phyloP scores from a whole-genome alignment of 768 basidiomycete genomes.

The Sarcodon sp. region DNA sequence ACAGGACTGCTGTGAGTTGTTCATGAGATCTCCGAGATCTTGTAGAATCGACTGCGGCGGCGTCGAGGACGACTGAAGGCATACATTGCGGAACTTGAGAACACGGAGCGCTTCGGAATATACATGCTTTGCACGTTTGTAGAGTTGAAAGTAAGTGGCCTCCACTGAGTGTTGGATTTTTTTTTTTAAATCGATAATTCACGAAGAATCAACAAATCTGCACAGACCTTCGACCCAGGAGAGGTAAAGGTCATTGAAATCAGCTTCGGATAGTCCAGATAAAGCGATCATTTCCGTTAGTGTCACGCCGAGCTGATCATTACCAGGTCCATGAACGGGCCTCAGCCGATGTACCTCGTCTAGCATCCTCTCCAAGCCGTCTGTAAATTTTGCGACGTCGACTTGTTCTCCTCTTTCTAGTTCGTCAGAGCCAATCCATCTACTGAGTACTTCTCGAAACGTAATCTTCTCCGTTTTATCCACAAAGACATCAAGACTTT shows the following conservation, averaged over 20 bases:
- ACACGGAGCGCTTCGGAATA: constrained; percentile 73
- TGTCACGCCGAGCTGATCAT: constrained; percentile 46
- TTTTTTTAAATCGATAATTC: not conserved
- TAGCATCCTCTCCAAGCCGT: constrained; percentile 32
- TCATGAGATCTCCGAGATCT: constrained; percentile 61
- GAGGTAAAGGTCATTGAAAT: constrained; percentile 58
- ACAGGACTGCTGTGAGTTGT: constrained; percentile 67
- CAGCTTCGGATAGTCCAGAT: constrained; percentile 38
- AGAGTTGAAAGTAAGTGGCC: constrained; percentile 70
- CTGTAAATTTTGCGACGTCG: constrained; percentile 29
- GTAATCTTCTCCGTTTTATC: constrained; percentile 41
- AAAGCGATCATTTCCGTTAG: constrained; percentile 62
- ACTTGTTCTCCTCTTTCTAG: constrained; percentile 28
- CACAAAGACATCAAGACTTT: constrained; percentile 33
- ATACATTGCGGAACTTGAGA: constrained; percentile 60
- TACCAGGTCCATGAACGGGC: constrained; percentile 20
- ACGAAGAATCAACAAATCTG: not conserved
- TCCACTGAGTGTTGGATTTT: constrained; percentile 36
- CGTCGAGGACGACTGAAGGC: constrained; percentile 25
- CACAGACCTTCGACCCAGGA: constrained; percentile 68
- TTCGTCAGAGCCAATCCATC: constrained; percentile 33
- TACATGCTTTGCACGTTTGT: constrained; percentile 74
- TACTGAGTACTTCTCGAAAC: constrained; percentile 51
- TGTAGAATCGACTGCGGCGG: constrained; percentile 20
- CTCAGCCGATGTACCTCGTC: constrained; percentile 39